Evolutionary conservation across 192 early-diverging fungal species (phyloP), one percentile per base, ranked within the genome.

Genomic region (Linnemannia zychae): DNA sequence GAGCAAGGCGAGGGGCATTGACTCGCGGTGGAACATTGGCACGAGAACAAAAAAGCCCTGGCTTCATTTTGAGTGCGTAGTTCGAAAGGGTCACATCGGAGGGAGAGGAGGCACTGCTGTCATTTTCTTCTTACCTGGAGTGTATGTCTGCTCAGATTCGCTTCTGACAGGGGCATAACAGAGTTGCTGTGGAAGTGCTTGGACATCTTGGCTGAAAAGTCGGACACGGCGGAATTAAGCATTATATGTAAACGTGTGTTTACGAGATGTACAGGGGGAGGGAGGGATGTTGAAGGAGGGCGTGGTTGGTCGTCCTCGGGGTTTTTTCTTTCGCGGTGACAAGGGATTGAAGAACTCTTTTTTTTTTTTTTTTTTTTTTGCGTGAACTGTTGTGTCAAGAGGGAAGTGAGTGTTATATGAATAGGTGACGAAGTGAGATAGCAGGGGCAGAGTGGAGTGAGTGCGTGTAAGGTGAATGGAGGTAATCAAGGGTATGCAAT

Each of bases 141-240:
- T 17, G 82, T 84, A 50, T 84, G 82, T 48, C 75, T 84, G 77
- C 68, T 75, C 34, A 84, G 73, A 60, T 84, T 84, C 11, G 76
- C 76, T 67, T 84, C 82, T 6, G 82, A 84, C 3, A 84, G 67
- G 40, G 82, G 82, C 68, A 67, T 40, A 24, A 84, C 60, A 15
- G 77, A 47, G 34, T 69, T 72, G 65, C 57, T 63, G 28, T 77
- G 66, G 18, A 78, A 75, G 31, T 78, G 63, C 40, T 67, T 78
- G 34, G 69, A 75, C 72, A 78, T 75, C 40, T 67, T 84, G 46
- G 77, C 48, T 16, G 60, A 72, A 38, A 74, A 77, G 33, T 76
- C 74, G 18, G 80, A 76, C 36, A 72, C 57, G 15, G 70, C 50
- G 24, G 57, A 48, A 67, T 44, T 46, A 65, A 65, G 47, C 40